Conservation (phyloP, 306 rosid genomes). For the Mimosa bimucronata region DNA sequence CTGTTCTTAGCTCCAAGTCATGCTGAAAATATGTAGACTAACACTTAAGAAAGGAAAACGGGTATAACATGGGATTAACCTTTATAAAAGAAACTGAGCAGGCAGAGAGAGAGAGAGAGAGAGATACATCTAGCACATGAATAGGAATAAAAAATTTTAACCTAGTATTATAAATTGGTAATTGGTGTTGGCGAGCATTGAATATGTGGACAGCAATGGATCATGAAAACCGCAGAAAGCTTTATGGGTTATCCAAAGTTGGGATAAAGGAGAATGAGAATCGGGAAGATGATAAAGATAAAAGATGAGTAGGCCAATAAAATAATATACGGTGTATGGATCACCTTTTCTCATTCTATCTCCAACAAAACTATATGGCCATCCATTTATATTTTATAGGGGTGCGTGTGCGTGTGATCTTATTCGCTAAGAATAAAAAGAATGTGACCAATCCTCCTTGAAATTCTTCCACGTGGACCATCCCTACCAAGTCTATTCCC, state of each 20-base stretch:
- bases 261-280: background rate
- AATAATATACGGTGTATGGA: background rate
- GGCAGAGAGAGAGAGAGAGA: no score
- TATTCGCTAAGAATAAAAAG: no score
- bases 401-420: no score
- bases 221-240: background rate
- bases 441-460: background rate
- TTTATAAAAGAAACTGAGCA: no score
- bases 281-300: background rate
- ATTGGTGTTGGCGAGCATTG: background rate
- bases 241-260: background rate
- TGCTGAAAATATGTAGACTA: no score
- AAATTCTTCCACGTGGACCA: no score
- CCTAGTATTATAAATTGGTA: background rate
- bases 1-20: no score
- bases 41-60: no score
- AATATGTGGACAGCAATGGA: background rate
- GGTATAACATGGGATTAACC: no score
- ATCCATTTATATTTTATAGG: no score
- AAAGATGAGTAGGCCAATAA: background rate
- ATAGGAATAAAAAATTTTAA: background rate
- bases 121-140: background rate
- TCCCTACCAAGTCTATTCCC: background rate
- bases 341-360: background rate
- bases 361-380: background rate